These are phyloP conservation scores for Mucuna pruriens DNA, from an alignment of 306 rosid genomes.

Conservation along the genomic window DNA sequence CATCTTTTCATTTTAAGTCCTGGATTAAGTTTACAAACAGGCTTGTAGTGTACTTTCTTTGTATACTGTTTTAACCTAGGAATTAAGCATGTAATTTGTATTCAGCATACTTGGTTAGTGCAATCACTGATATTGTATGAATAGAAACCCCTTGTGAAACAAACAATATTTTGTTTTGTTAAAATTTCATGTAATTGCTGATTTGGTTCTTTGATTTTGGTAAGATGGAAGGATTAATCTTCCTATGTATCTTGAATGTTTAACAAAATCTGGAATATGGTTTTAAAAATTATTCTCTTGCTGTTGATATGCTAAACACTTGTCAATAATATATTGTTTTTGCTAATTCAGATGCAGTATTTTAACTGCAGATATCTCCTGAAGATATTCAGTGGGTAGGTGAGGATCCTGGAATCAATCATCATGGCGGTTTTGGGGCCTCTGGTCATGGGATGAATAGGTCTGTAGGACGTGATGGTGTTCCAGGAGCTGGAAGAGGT, in stretches of 20 bases:
- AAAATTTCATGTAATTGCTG: background rate
- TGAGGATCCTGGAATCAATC: constrained; percentile 85
- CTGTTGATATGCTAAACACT: constrained; percentile 28
- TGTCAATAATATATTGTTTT: constrained; percentile 35
- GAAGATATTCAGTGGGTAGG: constrained; percentile 95
- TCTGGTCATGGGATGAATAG: constrained; percentile 79
- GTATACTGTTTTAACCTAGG: background rate
- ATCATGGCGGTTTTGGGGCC: constrained; percentile 66
- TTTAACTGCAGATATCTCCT: constrained; percentile 75
- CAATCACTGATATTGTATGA: background rate
- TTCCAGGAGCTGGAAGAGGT: constrained; percentile 81
- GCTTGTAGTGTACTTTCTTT: background rate
- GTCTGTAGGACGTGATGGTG: constrained; percentile 62
- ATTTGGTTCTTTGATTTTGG: constrained; percentile 33
- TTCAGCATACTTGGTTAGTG: background rate
- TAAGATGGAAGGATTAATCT: background rate
- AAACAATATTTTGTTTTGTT: constrained; percentile 11
- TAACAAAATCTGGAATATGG: constrained; percentile 12
- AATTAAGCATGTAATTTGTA: background rate
- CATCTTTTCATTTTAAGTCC: background rate
- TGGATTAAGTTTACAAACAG: background rate
- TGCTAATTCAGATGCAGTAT: constrained; percentile 50
- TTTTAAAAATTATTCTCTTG: constrained; percentile 19
- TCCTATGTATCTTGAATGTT: constrained; percentile 7
- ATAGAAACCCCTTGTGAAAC: background rate